Evolutionary conservation across 768 basidiomycete genomes (phyloP), one percentile per base, ranked within the genome.

Genomic region (Russula abietina): DNA sequence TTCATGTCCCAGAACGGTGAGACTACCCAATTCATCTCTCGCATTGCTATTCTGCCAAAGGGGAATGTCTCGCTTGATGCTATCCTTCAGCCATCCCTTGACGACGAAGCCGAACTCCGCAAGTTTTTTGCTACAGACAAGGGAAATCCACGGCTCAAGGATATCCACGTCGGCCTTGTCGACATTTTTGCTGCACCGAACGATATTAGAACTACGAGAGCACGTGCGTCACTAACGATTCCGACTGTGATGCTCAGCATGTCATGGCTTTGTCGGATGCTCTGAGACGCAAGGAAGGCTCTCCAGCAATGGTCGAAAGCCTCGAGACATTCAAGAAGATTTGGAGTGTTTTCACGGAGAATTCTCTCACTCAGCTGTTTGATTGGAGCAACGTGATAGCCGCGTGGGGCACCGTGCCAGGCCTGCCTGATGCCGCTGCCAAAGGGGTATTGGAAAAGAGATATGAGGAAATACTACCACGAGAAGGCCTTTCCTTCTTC

Each of bases 331-430:
- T 85, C 76, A 80, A 80, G 73, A 80, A 79, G 73, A 84, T 83
- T 68, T 87, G 84, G 84, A 60, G 78, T 12, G 75, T 86, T 45
- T 87, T 87, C 71, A 81, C 80, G 14, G 84, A 87, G 68, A 81
- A 81, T 3, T 82, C 83, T 4, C 74, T 87, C 12, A 82, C 81
- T 9, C 83, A 85, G 68, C 73, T 86, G 19, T 28, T 75, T 43
- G 80, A 85, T 66, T 86, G 84, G 84, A 83, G 76, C 72, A 85
- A 86, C 66, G 81, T 86, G 62, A 75, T 86, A 19, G 84, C 79
- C 38, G 83, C 83, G 49, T 84, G 85, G 19, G 84, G 85, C 14
- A 74, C 82, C 1, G 81, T 87, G 24, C n/a, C 78, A 83, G 39
- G 84, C 83, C 2, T 83, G 83, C 61, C 72, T 86, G 60, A 68